Evolutionary conservation across 441 rosid genomes (phyloP).

Genomic region (Flueggea neowawraea): DNA sequence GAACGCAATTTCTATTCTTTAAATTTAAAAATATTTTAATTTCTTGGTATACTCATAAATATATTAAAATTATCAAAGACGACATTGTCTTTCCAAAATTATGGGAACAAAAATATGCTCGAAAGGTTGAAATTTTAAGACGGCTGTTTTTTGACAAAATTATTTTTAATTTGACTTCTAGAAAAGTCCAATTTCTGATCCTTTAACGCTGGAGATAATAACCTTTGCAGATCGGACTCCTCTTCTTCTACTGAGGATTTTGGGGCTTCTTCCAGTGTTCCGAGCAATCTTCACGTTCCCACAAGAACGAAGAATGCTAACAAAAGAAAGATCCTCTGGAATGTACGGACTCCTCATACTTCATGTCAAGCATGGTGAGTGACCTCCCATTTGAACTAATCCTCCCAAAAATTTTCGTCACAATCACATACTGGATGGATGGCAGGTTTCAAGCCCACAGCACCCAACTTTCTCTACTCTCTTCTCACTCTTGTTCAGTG

Average conservation of each 20-base stretch:
- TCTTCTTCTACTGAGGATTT: conserved; percentile 61
- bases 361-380: conserved; percentile 43
- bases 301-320: conserved; percentile 69
- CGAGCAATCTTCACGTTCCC: conserved; percentile 85
- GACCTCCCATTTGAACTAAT: conserved; percentile 79
- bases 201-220: no score
- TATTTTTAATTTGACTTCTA: no score
- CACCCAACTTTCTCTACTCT: conserved; percentile 39
- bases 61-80: no score
- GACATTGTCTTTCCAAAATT: no score
- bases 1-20: no score
- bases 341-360: conserved; percentile 72
- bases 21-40: no score
- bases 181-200: no score
- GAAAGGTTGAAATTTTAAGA: no score
- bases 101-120: no score
- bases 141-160: no score
- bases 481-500: conserved; percentile 28
- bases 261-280: conserved; percentile 68
- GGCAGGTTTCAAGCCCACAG: conserved; percentile 53
- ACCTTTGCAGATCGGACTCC: conserved; percentile 56
- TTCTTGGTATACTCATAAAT: no score
- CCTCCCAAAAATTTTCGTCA: conserved; percentile 48
- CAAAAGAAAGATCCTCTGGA: conserved; percentile 77
- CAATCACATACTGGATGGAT: conserved; percentile 68